A percentile compares a stretch with the other conserved stretches of the same genome.
Conservation (phyloP, 2,329 filamentous ascomycete genomes). For the Fusarium sulawesiense region DNA sequence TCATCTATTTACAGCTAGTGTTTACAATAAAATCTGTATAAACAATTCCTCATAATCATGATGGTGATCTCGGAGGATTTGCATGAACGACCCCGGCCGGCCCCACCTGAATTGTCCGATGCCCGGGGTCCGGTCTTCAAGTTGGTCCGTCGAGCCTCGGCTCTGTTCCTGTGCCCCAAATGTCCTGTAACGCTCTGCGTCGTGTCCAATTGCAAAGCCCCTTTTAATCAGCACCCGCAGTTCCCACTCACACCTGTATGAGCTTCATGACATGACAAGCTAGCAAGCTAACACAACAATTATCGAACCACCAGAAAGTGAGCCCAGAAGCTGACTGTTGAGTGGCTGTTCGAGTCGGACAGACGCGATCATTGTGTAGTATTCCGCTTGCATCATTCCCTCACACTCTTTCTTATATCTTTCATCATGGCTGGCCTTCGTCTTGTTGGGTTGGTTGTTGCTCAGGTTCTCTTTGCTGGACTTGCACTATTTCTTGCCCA, state of each 20-base stretch:
- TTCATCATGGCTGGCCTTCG: conserved; percentile 39
- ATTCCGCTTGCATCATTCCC: neutral
- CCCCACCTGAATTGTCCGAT: conserved; percentile 36
- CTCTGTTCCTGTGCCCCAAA: neutral
- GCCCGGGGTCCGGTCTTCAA: conserved; percentile 25
- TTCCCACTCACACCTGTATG: conserved; percentile 30
- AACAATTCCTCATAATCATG: neutral
- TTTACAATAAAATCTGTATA: neutral
- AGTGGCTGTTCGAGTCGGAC: conserved; percentile 31
- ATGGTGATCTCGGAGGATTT: neutral
- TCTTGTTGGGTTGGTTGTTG: conserved; percentile 44
- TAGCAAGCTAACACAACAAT: conserved; percentile 5
- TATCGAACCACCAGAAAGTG: conserved; percentile 41
- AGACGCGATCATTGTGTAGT: conserved; percentile 24
- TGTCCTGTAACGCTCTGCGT: neutral
- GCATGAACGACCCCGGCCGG: conserved; percentile 17
- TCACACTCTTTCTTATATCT: neutral
- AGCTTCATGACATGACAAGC: conserved; percentile 39
- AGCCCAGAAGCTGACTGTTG: conserved; percentile 31
- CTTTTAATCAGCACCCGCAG: conserved; percentile 35
- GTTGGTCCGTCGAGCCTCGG: conserved; percentile 28
- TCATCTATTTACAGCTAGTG: neutral
- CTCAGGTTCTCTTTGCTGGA: conserved; percentile 48
- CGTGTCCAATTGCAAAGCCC: conserved; percentile 22
- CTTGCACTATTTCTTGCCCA: conserved; percentile 48